Evolutionary conservation across 352 stramenopile species (phyloP).

Genomic region (Thalassiosira pacifica): DNA sequence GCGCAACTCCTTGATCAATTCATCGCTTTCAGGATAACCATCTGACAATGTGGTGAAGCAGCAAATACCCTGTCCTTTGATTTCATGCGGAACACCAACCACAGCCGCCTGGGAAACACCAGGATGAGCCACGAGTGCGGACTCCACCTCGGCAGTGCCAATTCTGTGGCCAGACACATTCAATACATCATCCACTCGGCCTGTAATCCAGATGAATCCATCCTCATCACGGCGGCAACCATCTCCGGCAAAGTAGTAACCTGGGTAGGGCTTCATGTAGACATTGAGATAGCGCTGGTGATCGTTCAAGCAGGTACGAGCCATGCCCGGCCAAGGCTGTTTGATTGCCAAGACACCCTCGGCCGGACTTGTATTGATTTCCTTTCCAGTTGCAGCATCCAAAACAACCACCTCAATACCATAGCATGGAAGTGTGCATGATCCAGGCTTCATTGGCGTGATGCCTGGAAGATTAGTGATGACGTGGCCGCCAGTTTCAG

Average conservation of each 20-base stretch:
- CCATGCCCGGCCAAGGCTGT: constrained; percentile 95
- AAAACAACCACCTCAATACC: constrained; percentile 93
- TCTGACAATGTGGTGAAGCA: constrained; percentile 94
- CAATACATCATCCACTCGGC: constrained; percentile 97
- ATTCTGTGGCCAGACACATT: constrained; percentile 89
- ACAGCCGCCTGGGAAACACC: constrained; percentile 94
- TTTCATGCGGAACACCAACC: constrained; percentile 94
- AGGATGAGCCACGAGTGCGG: constrained; percentile 92
- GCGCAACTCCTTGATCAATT: constrained; percentile 88
- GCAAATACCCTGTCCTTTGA: constrained; percentile 97
- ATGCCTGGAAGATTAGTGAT: constrained; percentile 93
- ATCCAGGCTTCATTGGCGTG: constrained; percentile 93
- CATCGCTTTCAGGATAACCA: constrained; percentile 83
- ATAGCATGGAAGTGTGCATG: constrained; percentile 95
- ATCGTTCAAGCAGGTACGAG: constrained; percentile 94
- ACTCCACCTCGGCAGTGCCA: constrained; percentile 90
- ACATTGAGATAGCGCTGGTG: constrained; percentile 94
- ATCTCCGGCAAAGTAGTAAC: constrained; percentile 94
- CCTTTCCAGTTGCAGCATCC: constrained; percentile 90
- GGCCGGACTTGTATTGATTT: constrained; percentile 78
- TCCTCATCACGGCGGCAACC: constrained; percentile 88
- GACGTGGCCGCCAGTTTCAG: constrained; percentile 94
- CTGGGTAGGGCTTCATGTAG: constrained; percentile 96
- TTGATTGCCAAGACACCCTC: constrained; percentile 97
- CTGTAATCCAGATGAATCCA: constrained; percentile 99